Evolutionary conservation across 2,329 filamentous ascomycete genomes (phyloP).

Genomic region (Xylariales sp.): DNA sequence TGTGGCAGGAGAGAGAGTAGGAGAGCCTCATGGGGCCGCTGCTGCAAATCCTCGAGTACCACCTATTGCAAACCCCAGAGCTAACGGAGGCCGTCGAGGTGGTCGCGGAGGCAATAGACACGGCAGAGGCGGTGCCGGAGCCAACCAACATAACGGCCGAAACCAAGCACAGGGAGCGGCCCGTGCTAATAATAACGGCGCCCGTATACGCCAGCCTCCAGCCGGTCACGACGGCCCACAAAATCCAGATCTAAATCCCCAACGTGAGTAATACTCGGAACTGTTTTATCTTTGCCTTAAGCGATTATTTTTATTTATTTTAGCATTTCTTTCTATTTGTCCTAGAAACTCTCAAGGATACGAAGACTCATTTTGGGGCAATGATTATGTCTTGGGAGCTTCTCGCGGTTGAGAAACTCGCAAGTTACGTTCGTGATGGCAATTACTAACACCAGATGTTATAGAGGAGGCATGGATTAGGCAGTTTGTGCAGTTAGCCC

Average conservation of each 20-base stretch:
- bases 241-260: slow-evolving; percentile 54
- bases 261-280: slow-evolving; percentile 37
- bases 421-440: not conserved
- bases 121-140: slow-evolving; percentile 41
- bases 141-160: slow-evolving; percentile 45
- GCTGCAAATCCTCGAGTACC: slow-evolving; percentile 25
- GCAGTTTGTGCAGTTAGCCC: slow-evolving; percentile 65
- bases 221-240: slow-evolving; percentile 41
- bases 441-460: not conserved
- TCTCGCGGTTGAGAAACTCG: not conserved
- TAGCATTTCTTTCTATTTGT: no score
- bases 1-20: slow-evolving; percentile 41
- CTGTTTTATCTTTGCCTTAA: not conserved
- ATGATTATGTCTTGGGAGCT: not conserved
- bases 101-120: slow-evolving; percentile 49
- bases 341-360: not conserved
- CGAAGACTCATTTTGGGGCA: not conserved
- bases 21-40: slow-evolving; percentile 42
- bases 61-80: slow-evolving; percentile 41
- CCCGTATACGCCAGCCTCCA: slow-evolving; percentile 27
- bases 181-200: slow-evolving; percentile 24
- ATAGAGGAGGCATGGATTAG: slow-evolving; percentile 63
- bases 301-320: not conserved
- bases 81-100: slow-evolving; percentile 48
- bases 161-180: slow-evolving; percentile 45